Evolutionary conservation across 225 moss, liverwort and hornwort genomes (phyloP).

Genomic region (Polytrichum commune): DNA sequence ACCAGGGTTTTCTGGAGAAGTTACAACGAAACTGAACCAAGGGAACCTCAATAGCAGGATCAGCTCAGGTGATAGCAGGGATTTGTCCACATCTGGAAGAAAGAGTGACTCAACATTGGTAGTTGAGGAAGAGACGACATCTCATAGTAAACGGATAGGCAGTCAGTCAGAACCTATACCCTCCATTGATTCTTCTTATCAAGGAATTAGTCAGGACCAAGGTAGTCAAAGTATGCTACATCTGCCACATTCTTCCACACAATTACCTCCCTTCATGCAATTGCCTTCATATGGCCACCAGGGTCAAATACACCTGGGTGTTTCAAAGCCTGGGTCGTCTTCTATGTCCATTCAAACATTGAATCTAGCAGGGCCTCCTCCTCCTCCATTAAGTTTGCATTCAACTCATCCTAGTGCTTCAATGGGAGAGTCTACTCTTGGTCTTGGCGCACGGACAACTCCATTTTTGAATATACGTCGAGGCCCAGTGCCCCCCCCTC

Average conservation of each 20-base stretch:
- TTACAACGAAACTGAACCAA: constrained; percentile 33
- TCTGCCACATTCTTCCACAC: constrained; percentile 8
- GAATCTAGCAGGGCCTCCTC: constrained; percentile 31
- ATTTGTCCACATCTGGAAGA: constrained; percentile 29
- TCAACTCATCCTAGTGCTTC: constrained; percentile 23
- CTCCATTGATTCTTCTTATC: constrained; percentile 40
- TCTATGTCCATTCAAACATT: constrained; percentile 29
- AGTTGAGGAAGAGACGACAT: constrained; percentile 33
- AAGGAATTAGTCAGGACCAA: constrained; percentile 43
- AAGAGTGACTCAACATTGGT: constrained; percentile 20
- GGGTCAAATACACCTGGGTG: constrained; percentile 20
- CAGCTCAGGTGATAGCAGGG: constrained; percentile 31
- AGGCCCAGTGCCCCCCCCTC: constrained; percentile 13
- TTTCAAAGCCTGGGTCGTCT: constrained; percentile 15
- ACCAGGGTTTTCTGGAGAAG: constrained; percentile 23
- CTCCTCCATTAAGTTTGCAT: constrained; percentile 16
- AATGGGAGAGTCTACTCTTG: constrained; percentile 23
- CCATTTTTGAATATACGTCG: constrained; percentile 19
- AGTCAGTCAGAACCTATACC: constrained; percentile 34
- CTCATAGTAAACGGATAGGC: constrained; percentile 20
- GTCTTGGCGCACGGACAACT: constrained; percentile 13
- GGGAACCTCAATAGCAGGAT: constrained; percentile 30
- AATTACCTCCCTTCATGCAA: constrained; percentile 5
- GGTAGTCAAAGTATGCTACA: constrained; percentile 26
- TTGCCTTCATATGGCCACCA: constrained; percentile 13